phyloP scores from a whole-genome alignment of 2,329 filamentous ascomycete genomes.

The Alternaria brassicae region DNA sequence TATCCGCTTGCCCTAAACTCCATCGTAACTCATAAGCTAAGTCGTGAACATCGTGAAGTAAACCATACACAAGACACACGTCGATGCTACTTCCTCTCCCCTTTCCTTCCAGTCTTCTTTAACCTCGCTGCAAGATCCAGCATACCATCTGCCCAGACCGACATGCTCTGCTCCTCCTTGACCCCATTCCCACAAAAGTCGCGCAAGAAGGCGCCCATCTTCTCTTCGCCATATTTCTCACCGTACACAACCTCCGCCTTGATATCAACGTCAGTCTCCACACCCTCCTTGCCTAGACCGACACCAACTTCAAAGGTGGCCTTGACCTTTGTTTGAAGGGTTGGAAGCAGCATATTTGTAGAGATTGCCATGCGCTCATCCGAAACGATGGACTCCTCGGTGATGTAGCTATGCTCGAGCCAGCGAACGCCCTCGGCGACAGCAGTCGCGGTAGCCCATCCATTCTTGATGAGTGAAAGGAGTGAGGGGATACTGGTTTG shows the following conservation, averaged over 20 bases:
- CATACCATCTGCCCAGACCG: slow-evolving; percentile 55
- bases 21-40: slow-evolving; percentile 22
- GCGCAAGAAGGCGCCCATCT: slow-evolving; percentile 74
- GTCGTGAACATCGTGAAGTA: slow-evolving; percentile 7
- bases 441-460: slow-evolving; percentile 70
- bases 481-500: slow-evolving; percentile 65
- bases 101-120: slow-evolving; percentile 55
- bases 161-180: slow-evolving; percentile 37
- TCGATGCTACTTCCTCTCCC: slow-evolving; percentile 37
- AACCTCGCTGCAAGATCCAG: slow-evolving; percentile 54
- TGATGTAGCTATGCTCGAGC: slow-evolving; percentile 70
- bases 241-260: slow-evolving; percentile 74
- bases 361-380: slow-evolving; percentile 71
- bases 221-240: slow-evolving; percentile 76
- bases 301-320: slow-evolving; percentile 64
- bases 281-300: slow-evolving; percentile 52
- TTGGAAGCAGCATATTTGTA: slow-evolving; percentile 67
- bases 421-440: slow-evolving; percentile 68
- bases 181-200: slow-evolving; percentile 56
- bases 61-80: not conserved
- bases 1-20: slow-evolving; percentile 6
- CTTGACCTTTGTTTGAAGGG: slow-evolving; percentile 73
- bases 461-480: slow-evolving; percentile 64
- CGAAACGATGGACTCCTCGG: slow-evolving; percentile 66
- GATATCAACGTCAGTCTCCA: slow-evolving; percentile 64